Percentiles rank a stretch among this genome's conserved stretches.
These are phyloP conservation scores for Penicillium palitans DNA, from an alignment of 2,329 filamentous ascomycete species.

Conservation along the genomic window DNA sequence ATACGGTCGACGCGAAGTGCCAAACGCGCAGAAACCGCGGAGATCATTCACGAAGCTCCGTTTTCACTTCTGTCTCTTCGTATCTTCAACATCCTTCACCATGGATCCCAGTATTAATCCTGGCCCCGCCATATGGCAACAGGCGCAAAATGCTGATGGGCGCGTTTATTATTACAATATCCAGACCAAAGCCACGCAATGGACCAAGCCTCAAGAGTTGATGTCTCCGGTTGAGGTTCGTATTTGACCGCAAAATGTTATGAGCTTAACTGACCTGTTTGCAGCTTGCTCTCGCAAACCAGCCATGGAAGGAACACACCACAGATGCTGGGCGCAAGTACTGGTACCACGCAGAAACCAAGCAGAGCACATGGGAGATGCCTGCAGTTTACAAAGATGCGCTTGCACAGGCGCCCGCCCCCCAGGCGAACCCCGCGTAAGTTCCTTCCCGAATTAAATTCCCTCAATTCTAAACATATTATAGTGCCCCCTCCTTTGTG, in stretches of 20 bases:
- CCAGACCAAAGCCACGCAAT: slow-evolving; percentile 83
- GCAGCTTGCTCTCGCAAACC: slow-evolving; percentile 75
- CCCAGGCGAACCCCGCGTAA: slow-evolving; percentile 50
- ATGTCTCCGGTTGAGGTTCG: slow-evolving; percentile 79
- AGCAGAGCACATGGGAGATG: slow-evolving; percentile 93
- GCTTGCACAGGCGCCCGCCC: slow-evolving; percentile 57
- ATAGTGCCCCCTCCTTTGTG: slow-evolving; percentile 56
- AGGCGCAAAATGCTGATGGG: slow-evolving; percentile 77
- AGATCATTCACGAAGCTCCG: slow-evolving; percentile 27
- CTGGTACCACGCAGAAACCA: slow-evolving; percentile 91
- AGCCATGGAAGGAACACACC: slow-evolving; percentile 92
- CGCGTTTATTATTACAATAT: slow-evolving; percentile 89
- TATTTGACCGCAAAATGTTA: slow-evolving; percentile 10
- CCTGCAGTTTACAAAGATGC: slow-evolving; percentile 78
- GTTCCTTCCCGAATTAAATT: slow-evolving; percentile 21
- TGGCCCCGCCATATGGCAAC: slow-evolving; percentile 68
- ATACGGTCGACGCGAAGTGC: slow-evolving; percentile 15
- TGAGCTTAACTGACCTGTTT: slow-evolving; percentile 21
- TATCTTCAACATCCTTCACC: slow-evolving; percentile 5
- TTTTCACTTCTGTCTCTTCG: slow-evolving; percentile 18
- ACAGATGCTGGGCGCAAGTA: slow-evolving; percentile 86
- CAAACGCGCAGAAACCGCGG: slow-evolving; percentile 30
- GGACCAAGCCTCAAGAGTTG: slow-evolving; percentile 88
- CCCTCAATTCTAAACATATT: slow-evolving; percentile 40
- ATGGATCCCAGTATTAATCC: slow-evolving; percentile 55